Conservation (phyloP, 352 stramenopile species). For the Pythium rhizo-oryzae region DNA sequence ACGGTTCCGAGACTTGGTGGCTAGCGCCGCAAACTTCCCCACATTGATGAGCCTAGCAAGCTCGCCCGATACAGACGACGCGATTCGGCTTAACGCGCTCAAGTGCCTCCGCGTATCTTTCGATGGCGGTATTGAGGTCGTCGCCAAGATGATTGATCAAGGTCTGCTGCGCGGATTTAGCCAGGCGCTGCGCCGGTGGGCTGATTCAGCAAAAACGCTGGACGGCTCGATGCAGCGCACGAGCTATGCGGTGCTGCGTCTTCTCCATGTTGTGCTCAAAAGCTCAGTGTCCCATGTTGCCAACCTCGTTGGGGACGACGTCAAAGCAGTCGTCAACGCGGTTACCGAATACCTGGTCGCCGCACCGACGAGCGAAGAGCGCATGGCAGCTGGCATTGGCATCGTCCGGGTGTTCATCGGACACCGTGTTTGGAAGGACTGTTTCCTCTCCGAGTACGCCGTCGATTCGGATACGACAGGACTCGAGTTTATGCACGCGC, state of each 20-base stretch:
- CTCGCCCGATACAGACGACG: constrained; percentile 39
- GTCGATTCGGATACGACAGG: constrained; percentile 64
- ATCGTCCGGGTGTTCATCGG: constrained; percentile 78
- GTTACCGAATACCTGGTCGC: constrained; percentile 77
- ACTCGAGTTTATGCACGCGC: constrained; percentile 64
- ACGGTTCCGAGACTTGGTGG: constrained; percentile 66
- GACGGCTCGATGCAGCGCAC: constrained; percentile 29
- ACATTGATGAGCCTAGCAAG: constrained; percentile 63
- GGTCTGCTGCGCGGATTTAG: constrained; percentile 73
- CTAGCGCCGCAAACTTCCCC: constrained; percentile 62
- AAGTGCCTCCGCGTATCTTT: constrained; percentile 73
- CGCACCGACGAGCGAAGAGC: constrained; percentile 47
- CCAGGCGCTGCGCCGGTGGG: constrained; percentile 63
- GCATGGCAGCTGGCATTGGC: constrained; percentile 56
- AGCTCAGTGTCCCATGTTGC: constrained; percentile 56
- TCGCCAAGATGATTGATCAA: constrained; percentile 70
- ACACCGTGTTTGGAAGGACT: constrained; percentile 67
- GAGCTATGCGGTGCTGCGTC: constrained; percentile 53
- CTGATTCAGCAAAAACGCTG: constrained; percentile 21
- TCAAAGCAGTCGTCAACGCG: constrained; percentile 66
- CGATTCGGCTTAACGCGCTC: constrained; percentile 59
- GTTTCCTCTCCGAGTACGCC: constrained; percentile 67
- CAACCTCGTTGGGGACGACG: constrained; percentile 55
- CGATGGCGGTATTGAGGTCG: constrained; percentile 53
- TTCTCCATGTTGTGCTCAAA: constrained; percentile 72